A percentile compares a stretch with the other conserved stretches of the same genome.
phyloP scores from a whole-genome alignment of 768 basidiomycete genomes.

The Rhodosporidiobolus sp. region DNA sequence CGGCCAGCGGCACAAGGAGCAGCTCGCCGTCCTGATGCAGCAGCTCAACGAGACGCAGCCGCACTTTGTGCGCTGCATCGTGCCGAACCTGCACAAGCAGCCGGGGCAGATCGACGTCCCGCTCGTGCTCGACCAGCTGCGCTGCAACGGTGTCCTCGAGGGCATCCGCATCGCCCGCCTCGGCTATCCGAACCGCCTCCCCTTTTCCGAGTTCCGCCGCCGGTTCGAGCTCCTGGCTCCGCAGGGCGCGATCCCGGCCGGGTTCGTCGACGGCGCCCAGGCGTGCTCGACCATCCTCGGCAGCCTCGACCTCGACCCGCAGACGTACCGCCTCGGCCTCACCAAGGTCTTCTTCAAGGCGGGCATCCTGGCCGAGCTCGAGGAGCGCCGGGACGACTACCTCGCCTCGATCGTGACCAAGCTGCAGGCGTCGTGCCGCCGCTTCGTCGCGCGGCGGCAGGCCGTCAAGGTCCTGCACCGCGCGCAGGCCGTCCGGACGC shows the following conservation, averaged over 20 bases:
- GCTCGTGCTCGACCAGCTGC: conserved; percentile 88
- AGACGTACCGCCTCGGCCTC: conserved; percentile 82
- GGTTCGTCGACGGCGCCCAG: conserved; percentile 97
- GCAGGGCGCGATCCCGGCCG: conserved; percentile 66
- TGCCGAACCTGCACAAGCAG: conserved; percentile 87
- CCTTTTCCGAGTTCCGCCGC: conserved; percentile 95
- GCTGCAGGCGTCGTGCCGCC: conserved; percentile 80
- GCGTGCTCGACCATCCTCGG: conserved; percentile 88
- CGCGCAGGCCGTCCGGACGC: conserved; percentile 81
- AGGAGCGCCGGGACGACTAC: conserved; percentile 83
- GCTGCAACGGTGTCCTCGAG: conserved; percentile 98
- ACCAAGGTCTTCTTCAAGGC: conserved; percentile 99
- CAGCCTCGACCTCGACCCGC: conserved; percentile 78
- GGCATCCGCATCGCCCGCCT: conserved; percentile 96
- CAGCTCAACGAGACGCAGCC: conserved; percentile 93
- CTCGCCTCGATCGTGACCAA: conserved; percentile 83
- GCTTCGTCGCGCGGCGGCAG: conserved; percentile 79
- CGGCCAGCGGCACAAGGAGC: conserved; percentile 91
- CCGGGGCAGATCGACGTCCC: conserved; percentile 89
- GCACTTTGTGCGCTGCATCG: conserved; percentile 97
- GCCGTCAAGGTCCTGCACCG: conserved; percentile 93
- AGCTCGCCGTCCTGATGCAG: conserved; percentile 81
- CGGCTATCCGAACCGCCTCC: conserved; percentile 93
- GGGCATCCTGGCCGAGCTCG: conserved; percentile 90
- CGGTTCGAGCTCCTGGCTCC: conserved; percentile 95